Conservation (phyloP, 2,329 filamentous ascomycete species). For the Cladophialophora bantiana region DNA sequence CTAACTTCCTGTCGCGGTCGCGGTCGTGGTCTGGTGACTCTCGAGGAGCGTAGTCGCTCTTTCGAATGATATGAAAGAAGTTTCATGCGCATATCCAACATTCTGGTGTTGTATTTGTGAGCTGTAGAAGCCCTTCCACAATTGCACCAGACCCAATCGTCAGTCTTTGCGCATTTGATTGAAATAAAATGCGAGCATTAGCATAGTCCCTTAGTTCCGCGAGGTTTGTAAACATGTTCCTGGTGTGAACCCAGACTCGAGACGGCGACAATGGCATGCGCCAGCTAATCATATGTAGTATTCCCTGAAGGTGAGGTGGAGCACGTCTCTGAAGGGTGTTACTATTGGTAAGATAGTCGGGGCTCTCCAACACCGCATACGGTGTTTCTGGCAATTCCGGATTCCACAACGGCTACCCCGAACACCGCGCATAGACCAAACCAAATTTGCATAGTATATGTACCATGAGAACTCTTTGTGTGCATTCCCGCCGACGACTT, state of each 20-base stretch:
- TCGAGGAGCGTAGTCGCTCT: too few relatives aligned
- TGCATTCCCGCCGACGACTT: background rate
- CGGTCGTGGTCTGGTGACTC: background rate
- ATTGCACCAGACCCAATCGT: too few relatives aligned
- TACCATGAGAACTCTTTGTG: background rate
- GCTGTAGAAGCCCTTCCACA: too few relatives aligned
- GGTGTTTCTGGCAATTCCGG: background rate
- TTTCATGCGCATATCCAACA: background rate
- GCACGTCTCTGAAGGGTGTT: background rate
- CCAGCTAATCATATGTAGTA: background rate
- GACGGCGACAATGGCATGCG: background rate
- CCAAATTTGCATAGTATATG: background rate
- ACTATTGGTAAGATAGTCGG: background rate
- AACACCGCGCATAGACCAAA: background rate
- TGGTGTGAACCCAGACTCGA: background rate
- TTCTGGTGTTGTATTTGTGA: background rate
- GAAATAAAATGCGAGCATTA: too few relatives aligned
- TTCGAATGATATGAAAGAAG: too few relatives aligned
- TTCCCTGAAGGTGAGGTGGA: background rate
- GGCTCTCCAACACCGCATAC: background rate
- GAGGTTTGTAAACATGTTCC: background rate
- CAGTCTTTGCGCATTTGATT: too few relatives aligned
- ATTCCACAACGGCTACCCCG: background rate
- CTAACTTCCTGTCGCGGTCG: background rate
- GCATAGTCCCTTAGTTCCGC: background rate